Base-by-base conservation (phyloP, 2,329 filamentous ascomycete genomes). In the Aureobasidium mangrovei region DNA sequence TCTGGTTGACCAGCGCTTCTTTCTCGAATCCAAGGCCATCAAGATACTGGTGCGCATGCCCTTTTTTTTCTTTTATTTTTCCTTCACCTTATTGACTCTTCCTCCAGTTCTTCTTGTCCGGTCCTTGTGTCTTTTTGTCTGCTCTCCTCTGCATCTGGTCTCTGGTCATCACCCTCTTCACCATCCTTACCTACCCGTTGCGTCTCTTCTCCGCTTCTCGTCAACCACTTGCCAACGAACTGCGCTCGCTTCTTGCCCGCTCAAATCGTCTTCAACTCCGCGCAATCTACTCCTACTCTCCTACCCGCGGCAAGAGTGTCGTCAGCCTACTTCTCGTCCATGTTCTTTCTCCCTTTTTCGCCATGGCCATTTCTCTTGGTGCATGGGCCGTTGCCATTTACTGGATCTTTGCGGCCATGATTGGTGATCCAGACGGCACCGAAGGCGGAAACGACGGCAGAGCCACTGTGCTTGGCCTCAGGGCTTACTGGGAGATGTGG, bases 401-500 rank as follows among this genome's bases (percentile, higher is more conserved):
- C 68, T 84, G 81, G 81, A 68, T 82, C 49, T 82, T 81, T 62
- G 74, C 78, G 27, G 75, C 75, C 61, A 77, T 83, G 8, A 69
- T 84, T 46, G 81, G 81, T 4, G 81, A 84, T 65, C 81, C 81
- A 31, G 79, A 81, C 53, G 75, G 77, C 28, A 72, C 70, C 57
- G 78, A 80, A 61, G 73, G 73, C 56, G 75, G 76, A 59, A 81
- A 84, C 58, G 81, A 84, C 59, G 81, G 81, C 9, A 72, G 76
- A 52, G 78, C 79, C 26, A 77, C 79, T 9, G 80, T 83, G 3
- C 67, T 84, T 2, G 75, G 74, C 3, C 74, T 84, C 32, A 69
- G 79, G 55, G 72, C 73, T 45, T 82, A 78, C 74, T 84, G 81
- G 81, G 79, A 82, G 61, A 69, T 69, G 44, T 83, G 78, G 77